phyloP scores from a whole-genome alignment of 495 filamentous ascomycete species.

The Neurospora tetrasperma region DNA sequence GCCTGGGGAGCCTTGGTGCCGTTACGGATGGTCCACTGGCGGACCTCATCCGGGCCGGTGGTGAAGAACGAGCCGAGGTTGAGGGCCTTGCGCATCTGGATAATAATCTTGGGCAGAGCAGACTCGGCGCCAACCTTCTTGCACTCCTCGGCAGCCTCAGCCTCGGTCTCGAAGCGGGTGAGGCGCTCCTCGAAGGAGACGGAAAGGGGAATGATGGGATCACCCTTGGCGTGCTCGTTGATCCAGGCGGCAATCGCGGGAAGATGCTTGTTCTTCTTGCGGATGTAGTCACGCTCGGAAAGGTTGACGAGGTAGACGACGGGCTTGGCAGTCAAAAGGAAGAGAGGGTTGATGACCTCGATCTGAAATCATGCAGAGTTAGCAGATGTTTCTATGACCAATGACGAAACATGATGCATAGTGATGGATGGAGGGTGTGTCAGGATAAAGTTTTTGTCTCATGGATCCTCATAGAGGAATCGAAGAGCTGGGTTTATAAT shows the following conservation, averaged over 20 bases:
- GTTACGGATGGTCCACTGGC: conserved; percentile 96
- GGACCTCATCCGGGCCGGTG: conserved; percentile 88
- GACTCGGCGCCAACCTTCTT: conserved; percentile 82
- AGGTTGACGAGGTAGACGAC: conserved; percentile 97
- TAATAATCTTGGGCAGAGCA: conserved; percentile 82
- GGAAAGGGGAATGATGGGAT: conserved; percentile 87
- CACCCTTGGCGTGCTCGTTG: conserved; percentile 75
- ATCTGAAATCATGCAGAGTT: conserved; percentile 47
- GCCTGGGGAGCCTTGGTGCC: conserved; percentile 95
- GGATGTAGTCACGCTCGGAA: conserved; percentile 92
- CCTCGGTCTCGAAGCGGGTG: conserved; percentile 63
- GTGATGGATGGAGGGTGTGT: conserved; percentile 23
- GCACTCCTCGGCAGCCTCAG: conserved; percentile 76
- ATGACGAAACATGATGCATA: conserved; percentile 23
- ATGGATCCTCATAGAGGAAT: conserved; percentile 45
- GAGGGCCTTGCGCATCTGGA: conserved; percentile 87
- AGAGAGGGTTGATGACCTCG: conserved; percentile 92
- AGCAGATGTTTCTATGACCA: conserved; percentile 17
- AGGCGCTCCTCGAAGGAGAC: conserved; percentile 88
- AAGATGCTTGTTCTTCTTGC: conserved; percentile 99
- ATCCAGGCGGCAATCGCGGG: conserved; percentile 88
- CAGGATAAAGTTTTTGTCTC: conserved; percentile 62
- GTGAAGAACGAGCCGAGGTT: conserved; percentile 96
- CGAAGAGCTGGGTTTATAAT: conserved; percentile 99
- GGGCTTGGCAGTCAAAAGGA: conserved; percentile 93